phyloP scores from a whole-genome alignment of 805 yeast species.

The Cyberlindnera americana region DNA sequence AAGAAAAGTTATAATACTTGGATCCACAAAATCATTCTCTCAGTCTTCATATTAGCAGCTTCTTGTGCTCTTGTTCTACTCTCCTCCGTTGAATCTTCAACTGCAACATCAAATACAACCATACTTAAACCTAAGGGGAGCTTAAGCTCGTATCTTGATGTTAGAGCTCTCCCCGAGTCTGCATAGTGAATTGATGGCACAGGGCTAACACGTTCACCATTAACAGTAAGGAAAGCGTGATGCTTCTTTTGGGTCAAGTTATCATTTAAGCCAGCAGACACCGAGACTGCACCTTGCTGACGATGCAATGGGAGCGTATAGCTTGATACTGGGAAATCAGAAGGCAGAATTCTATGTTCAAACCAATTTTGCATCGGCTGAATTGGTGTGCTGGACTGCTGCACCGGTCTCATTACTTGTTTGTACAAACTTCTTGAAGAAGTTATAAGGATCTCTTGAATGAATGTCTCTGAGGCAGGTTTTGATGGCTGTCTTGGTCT shows the following conservation, averaged over 20 bases:
- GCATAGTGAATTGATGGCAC: constrained; percentile 40
- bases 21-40: constrained; percentile 38
- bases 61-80: constrained; percentile 19
- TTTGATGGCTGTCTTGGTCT: constrained; percentile 4
- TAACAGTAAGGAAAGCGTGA: constrained; percentile 36
- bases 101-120: constrained; percentile 37
- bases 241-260: constrained; percentile 37
- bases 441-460: constrained; percentile 29
- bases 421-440: constrained; percentile 30
- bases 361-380: constrained; percentile 32
- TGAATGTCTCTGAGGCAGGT: constrained; percentile 23
- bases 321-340: constrained; percentile 33
- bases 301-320: constrained; percentile 46
- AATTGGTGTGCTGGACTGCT: constrained; percentile 9
- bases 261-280: constrained; percentile 42
- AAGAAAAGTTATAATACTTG: constrained; percentile 32
- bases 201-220: constrained; percentile 43
- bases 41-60: constrained; percentile 21
- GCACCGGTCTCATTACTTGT: constrained; percentile 25
- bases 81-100: constrained; percentile 27
- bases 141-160: constrained; percentile 42
- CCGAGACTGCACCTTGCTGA: constrained; percentile 42
- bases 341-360: constrained; percentile 36
- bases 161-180: constrained; percentile 26
- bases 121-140: constrained; percentile 45